Conservation (phyloP, 2,329 filamentous ascomycete genomes). For the Monosporascus cannonballus region DNA sequence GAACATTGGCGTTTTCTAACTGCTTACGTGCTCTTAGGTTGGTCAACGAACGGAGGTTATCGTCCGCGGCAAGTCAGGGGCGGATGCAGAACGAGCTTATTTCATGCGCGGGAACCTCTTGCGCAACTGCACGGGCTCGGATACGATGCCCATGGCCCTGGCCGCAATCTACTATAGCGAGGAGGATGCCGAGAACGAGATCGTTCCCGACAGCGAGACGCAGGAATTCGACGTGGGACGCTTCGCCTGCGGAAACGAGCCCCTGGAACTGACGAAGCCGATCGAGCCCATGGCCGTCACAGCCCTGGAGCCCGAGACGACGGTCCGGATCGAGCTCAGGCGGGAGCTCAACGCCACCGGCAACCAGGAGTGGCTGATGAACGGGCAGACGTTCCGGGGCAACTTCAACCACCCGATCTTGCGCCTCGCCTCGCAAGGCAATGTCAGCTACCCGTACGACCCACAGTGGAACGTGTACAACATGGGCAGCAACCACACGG, state of each 20-base stretch:
- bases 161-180: slow-evolving; percentile 12
- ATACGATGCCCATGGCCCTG: slow-evolving; percentile 1
- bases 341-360: slow-evolving; percentile 9
- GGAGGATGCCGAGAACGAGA: slow-evolving; percentile 8
- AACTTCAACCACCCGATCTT: slow-evolving; percentile 19
- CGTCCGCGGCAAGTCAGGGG: neutral
- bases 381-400: slow-evolving; percentile 11
- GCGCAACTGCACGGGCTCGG: slow-evolving; percentile 7
- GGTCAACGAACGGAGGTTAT: slow-evolving; percentile 11
- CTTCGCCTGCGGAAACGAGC: slow-evolving; percentile 15
- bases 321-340: slow-evolving; percentile 6
- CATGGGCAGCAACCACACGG: neutral
- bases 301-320: slow-evolving; percentile 7
- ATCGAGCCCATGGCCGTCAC: slow-evolving; percentile 6
- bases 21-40: slow-evolving; percentile 12
- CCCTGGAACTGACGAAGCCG: slow-evolving; percentile 7
- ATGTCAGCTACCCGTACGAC: neutral
- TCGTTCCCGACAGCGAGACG: slow-evolving; percentile 4
- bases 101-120: slow-evolving; percentile 11
- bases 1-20: no score
- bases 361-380: slow-evolving; percentile 12
- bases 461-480: no score
- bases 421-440: slow-evolving; percentile 7
- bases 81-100: slow-evolving; percentile 3
- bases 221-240: slow-evolving; percentile 6